Evolutionary conservation across 305 asterid genomes (phyloP).

Genomic region (Nicotiana rustica): DNA sequence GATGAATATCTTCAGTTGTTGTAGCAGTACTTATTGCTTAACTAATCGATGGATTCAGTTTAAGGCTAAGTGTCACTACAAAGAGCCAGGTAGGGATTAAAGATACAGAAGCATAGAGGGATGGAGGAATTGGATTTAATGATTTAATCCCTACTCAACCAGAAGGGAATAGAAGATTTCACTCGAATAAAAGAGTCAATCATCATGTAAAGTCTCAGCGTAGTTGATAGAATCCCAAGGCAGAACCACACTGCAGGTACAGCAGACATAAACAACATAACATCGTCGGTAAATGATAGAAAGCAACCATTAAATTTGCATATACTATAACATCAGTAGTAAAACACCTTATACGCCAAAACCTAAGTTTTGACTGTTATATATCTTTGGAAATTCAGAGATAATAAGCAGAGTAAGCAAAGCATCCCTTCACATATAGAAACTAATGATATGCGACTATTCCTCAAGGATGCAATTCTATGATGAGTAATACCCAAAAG

Average conservation of each 20-base stretch:
- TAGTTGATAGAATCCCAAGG: background rate
- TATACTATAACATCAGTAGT: background rate
- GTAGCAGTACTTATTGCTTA: constrained; percentile 15
- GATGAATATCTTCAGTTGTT: background rate
- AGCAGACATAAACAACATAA: constrained; percentile 24
- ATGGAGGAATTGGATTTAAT: background rate
- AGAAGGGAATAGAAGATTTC: constrained; percentile 11
- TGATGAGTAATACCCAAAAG: background rate
- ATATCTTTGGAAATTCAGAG: background rate
- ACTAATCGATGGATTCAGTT: background rate
- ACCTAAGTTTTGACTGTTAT: background rate
- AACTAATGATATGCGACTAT: background rate
- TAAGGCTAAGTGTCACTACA: background rate
- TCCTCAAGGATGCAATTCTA: background rate
- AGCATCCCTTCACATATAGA: background rate
- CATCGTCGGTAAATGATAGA: background rate
- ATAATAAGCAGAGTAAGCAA: background rate
- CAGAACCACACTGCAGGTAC: background rate
- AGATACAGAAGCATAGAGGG: background rate
- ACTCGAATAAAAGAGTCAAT: background rate
- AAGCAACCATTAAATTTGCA: constrained; percentile 4
- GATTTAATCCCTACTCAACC: background rate
- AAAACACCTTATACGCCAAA: background rate
- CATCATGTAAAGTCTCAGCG: background rate
- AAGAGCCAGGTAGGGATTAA: background rate